Percentiles rank a stretch among this genome's conserved stretches.
These are phyloP conservation scores for Holtermanniella nyarrowii DNA, from an alignment of 768 basidiomycete species.

Conservation along the genomic window DNA sequence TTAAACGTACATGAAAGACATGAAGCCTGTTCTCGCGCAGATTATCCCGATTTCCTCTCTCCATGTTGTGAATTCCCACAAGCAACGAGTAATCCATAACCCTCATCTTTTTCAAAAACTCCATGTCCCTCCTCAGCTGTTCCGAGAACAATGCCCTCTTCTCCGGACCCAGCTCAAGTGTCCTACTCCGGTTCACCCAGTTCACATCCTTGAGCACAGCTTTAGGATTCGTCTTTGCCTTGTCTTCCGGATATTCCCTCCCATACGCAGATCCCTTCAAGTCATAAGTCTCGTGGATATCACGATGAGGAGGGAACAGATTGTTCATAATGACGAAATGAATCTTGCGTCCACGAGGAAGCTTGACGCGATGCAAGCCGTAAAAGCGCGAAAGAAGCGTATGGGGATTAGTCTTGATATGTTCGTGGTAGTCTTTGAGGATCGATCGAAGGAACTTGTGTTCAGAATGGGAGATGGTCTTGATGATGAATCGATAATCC, in stretches of 20 bases:
- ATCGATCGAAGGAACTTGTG: slow-evolving; percentile 85
- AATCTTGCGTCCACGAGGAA: slow-evolving; percentile 85
- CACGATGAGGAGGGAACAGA: slow-evolving; percentile 91
- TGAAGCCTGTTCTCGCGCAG: slow-evolving; percentile 79
- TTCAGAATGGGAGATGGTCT: slow-evolving; percentile 89
- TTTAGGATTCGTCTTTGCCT: slow-evolving; percentile 61
- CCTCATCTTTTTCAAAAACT: slow-evolving; percentile 65
- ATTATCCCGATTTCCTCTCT: slow-evolving; percentile 82
- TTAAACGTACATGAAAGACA: slow-evolving; percentile 71
- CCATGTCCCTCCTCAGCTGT: slow-evolving; percentile 77
- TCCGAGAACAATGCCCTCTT: slow-evolving; percentile 83
- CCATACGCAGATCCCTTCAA: slow-evolving; percentile 91
- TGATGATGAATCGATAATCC: slow-evolving; percentile 99
- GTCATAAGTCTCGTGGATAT: slow-evolving; percentile 96
- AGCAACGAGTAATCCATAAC: slow-evolving; percentile 98
- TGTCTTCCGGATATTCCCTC: slow-evolving; percentile 74
- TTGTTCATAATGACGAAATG: slow-evolving; percentile 99
- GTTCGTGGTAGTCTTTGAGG: slow-evolving; percentile 69
- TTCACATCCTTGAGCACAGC: slow-evolving; percentile 94
- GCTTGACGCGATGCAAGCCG: slow-evolving; percentile 92
- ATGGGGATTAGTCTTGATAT: slow-evolving; percentile 83
- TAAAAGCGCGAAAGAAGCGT: slow-evolving; percentile 90
- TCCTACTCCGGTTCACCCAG: slow-evolving; percentile 73
- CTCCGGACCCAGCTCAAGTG: slow-evolving; percentile 86
- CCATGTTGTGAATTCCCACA: slow-evolving; percentile 87